Percentiles rank a stretch among this genome's conserved stretches.
These are phyloP conservation scores for Ceriops zippeliana DNA, from an alignment of 345 rosid genomes.

Conservation along the genomic window DNA sequence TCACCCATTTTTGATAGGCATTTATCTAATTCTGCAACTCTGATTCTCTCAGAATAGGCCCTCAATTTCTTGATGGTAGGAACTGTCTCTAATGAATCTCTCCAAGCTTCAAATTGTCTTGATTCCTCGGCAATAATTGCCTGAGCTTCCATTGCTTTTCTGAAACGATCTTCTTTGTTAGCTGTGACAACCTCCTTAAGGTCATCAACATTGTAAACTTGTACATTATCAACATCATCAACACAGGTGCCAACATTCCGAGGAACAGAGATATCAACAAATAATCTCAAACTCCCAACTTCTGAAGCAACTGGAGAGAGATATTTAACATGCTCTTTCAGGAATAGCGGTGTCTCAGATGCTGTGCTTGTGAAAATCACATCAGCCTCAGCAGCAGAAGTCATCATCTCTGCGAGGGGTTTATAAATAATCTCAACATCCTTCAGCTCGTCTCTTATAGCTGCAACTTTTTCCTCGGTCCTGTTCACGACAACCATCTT, in stretches of 20 bases:
- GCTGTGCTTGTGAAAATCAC: slow-evolving; percentile 94
- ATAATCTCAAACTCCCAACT: slow-evolving; percentile 65
- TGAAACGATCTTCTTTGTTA: slow-evolving; percentile 84
- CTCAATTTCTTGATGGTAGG: slow-evolving; percentile 94
- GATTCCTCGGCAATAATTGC: slow-evolving; percentile 73
- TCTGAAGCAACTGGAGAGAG: slow-evolving; percentile 50
- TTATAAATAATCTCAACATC: slow-evolving; percentile 63
- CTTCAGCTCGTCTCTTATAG: slow-evolving; percentile 70
- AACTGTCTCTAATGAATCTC: slow-evolving; percentile 91
- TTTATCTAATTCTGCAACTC: slow-evolving; percentile 75
- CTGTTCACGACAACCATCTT: slow-evolving; percentile 50
- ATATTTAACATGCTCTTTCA: slow-evolving; percentile 57
- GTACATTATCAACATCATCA: slow-evolving; percentile 42
- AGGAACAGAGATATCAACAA: slow-evolving; percentile 87
- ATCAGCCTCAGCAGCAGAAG: slow-evolving; percentile 78
- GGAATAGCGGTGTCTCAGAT: slow-evolving; percentile 67
- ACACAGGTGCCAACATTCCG: slow-evolving; percentile 86
- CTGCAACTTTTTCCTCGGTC: slow-evolving; percentile 69
- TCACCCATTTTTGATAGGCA: slow-evolving; percentile 93
- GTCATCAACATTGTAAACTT: slow-evolving; percentile 87
- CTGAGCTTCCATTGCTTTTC: slow-evolving; percentile 97
- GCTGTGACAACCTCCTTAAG: slow-evolving; percentile 98
- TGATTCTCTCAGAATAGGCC: slow-evolving; percentile 90
- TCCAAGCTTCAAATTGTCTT: slow-evolving; percentile 86
- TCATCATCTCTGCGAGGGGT: slow-evolving; percentile 65